Evolutionary conservation across 2,329 filamentous ascomycete genomes (phyloP).

Genomic region (Chrysosporium keratinophilum): DNA sequence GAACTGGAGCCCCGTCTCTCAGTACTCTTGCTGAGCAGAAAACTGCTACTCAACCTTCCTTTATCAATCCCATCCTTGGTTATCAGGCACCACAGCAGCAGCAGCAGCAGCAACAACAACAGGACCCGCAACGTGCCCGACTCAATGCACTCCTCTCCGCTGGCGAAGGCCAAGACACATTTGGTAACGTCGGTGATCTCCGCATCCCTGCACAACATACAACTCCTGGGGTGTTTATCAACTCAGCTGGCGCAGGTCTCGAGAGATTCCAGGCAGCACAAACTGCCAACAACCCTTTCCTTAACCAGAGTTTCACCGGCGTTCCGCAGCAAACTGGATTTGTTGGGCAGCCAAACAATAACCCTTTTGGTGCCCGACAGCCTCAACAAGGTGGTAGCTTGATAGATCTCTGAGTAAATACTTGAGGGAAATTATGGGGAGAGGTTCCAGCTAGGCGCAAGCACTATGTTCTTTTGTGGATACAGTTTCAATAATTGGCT

Average conservation of each 20-base stretch:
- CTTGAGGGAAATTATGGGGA: not conserved
- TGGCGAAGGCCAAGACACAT: slow-evolving; percentile 92
- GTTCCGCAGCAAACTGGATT: slow-evolving; percentile 37
- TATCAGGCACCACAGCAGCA: slow-evolving; percentile 39
- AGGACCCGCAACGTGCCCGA: slow-evolving; percentile 54
- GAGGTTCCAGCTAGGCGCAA: not conserved
- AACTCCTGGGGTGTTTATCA: slow-evolving; percentile 90
- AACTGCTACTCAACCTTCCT: slow-evolving; percentile 49
- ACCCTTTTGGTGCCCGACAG: slow-evolving; percentile 45
- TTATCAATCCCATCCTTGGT: slow-evolving; percentile 44
- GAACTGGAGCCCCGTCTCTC: slow-evolving; percentile 57
- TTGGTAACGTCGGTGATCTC: slow-evolving; percentile 90
- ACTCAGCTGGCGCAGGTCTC: slow-evolving; percentile 77
- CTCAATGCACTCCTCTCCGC: slow-evolving; percentile 77
- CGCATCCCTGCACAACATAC: slow-evolving; percentile 96
- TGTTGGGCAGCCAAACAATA: slow-evolving; percentile 37
- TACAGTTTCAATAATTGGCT: not conserved
- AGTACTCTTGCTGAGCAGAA: slow-evolving; percentile 74
- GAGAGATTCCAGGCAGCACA: slow-evolving; percentile 56
- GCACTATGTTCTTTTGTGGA: not conserved
- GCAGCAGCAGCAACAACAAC: slow-evolving; percentile 30
- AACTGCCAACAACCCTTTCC: slow-evolving; percentile 82
- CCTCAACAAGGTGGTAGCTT: slow-evolving; percentile 45
- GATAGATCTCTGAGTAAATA: slow-evolving; percentile 46
- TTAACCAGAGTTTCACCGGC: slow-evolving; percentile 73